phyloP scores from a whole-genome alignment of 1,284 basidiomycete genomes.

The Inonotus obliquus region DNA sequence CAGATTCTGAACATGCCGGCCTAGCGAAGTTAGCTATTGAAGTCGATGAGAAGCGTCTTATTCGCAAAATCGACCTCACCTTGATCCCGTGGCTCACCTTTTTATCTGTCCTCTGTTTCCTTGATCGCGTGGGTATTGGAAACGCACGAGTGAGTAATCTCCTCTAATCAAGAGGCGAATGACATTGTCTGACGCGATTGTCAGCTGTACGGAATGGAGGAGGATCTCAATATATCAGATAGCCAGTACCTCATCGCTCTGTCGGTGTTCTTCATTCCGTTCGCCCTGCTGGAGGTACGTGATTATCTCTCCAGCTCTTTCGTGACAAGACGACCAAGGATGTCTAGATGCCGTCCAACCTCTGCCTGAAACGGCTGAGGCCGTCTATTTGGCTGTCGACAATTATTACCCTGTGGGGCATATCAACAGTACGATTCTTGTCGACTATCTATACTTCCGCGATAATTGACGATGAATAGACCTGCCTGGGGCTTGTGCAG shows the following conservation, averaged over 20 bases:
- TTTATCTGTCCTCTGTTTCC: too few species aligned
- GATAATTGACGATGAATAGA: slow-evolving; percentile 33
- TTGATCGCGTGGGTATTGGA: too few species aligned
- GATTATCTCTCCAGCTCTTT: slow-evolving; percentile 20
- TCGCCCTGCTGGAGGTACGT: slow-evolving; percentile 8
- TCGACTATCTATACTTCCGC: neutral
- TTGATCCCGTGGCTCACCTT: too few species aligned
- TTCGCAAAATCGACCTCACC: too few species aligned
- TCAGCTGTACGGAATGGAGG: too few species aligned
- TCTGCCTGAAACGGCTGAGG: neutral
- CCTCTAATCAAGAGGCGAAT: too few species aligned
- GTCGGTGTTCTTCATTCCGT: slow-evolving; percentile 19
- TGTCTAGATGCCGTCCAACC: neutral
- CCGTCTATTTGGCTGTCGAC: neutral
- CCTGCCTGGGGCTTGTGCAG: slow-evolving; percentile 61
- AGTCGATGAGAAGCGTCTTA: too few species aligned
- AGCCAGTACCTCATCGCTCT: slow-evolving; percentile 22
- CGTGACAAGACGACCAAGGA: neutral
- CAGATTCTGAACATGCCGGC: too few species aligned
- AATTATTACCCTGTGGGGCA: neutral
- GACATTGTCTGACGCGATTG: too few species aligned
- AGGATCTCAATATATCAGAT: slow-evolving; percentile 19
- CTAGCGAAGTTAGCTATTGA: too few species aligned
- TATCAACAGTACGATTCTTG: neutral
- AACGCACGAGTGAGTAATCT: too few species aligned